These are phyloP conservation scores for Daldinia sp. DNA, from an alignment of 2,329 filamentous ascomycete species.

Conservation along the genomic window DNA sequence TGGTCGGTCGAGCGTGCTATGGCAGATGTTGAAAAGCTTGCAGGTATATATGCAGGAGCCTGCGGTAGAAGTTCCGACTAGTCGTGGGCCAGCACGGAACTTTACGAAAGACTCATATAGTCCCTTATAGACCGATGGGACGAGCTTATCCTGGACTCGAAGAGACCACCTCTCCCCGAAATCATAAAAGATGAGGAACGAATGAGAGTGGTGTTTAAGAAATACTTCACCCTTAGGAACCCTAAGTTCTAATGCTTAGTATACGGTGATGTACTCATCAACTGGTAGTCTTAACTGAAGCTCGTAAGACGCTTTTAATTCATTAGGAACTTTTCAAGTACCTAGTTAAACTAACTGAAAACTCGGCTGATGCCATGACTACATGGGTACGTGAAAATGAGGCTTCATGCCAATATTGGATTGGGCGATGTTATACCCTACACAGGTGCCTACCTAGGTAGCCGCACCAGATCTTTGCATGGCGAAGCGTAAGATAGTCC, in stretches of 20 bases:
- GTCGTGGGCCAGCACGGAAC: slow-evolving; percentile 34
- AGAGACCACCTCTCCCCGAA: slow-evolving; percentile 36
- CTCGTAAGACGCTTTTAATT: slow-evolving; percentile 44
- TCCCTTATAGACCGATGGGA: slow-evolving; percentile 29
- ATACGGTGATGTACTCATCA: slow-evolving; percentile 46
- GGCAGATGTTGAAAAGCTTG: slow-evolving; percentile 43
- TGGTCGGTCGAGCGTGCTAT: slow-evolving; percentile 29
- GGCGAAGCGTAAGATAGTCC: no score
- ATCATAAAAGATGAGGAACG: slow-evolving; percentile 40
- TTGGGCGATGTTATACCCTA: no score
- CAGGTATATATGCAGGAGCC: slow-evolving; percentile 41
- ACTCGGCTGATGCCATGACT: no score
- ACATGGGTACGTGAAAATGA: no score
- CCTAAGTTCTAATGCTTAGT: slow-evolving; percentile 42
- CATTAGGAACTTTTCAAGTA: slow-evolving; percentile 44
- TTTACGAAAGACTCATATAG: slow-evolving; percentile 37
- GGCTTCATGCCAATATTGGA: no score
- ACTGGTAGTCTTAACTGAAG: no score
- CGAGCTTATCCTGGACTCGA: slow-evolving; percentile 18
- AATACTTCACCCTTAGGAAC: slow-evolving; percentile 38
- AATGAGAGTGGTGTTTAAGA: slow-evolving; percentile 37
- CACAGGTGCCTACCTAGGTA: no score
- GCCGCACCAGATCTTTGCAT: no score
- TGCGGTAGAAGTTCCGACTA: slow-evolving; percentile 29
- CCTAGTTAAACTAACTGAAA: no score